phyloP scores from a whole-genome alignment of 1,284 basidiomycete genomes.

The Melampsora abietis-canadensis region DNA sequence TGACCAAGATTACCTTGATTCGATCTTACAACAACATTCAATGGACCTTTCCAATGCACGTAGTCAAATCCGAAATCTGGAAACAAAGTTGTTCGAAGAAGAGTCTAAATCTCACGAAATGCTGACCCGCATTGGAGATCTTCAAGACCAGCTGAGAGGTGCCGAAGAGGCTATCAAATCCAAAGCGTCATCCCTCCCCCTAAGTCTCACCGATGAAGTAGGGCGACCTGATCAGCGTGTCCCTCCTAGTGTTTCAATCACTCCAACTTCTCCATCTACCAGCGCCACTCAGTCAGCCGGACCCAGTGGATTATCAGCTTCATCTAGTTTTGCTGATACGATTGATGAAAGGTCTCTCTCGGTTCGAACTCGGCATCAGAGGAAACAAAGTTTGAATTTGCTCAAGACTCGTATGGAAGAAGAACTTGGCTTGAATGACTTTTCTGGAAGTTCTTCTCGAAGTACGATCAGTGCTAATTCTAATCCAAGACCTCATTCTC shows the following conservation, averaged over 20 bases:
- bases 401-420: slow-evolving; percentile 39
- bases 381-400: slow-evolving; percentile 32
- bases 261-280: not conserved
- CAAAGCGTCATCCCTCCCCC: not conserved
- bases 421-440: slow-evolving; percentile 21
- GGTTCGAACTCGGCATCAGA: slow-evolving; percentile 17
- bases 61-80: slow-evolving; percentile 38
- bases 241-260: not conserved
- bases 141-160: slow-evolving; percentile 39
- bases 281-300: too few species aligned
- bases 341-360: slow-evolving; percentile 38
- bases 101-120: slow-evolving; percentile 41
- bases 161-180: slow-evolving; percentile 25
- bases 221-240: not conserved
- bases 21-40: slow-evolving; percentile 40
- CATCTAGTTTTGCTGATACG: slow-evolving; percentile 21
- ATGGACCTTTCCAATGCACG: slow-evolving; percentile 42
- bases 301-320: slow-evolving; percentile 1
- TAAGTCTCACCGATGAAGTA: not conserved
- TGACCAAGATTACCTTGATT: slow-evolving; percentile 40
- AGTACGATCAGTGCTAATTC: too few species aligned
- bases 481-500: not conserved
- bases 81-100: slow-evolving; percentile 40
- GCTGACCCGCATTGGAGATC: slow-evolving; percentile 36
- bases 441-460: not conserved